Evolutionary conservation across 345 rosid genomes (phyloP).

Genomic region (Gossypium anomalum): DNA sequence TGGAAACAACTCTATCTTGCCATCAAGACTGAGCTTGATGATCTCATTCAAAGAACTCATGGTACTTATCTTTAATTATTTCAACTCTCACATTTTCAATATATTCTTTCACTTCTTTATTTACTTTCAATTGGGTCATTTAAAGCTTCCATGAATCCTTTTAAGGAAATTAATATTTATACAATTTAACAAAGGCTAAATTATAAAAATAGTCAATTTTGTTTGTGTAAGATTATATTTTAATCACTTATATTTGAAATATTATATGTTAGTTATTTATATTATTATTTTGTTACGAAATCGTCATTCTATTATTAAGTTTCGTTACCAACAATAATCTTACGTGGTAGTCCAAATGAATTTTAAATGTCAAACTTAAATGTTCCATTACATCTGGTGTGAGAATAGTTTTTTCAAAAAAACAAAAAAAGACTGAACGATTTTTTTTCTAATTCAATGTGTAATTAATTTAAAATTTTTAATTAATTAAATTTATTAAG

Average conservation of each 20-base stretch:
- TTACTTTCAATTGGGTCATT: background rate
- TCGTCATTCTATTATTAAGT: fast-evolving
- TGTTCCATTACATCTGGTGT: too few species aligned
- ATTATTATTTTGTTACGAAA: fast-evolving
- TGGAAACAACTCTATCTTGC: slow-evolving; percentile 85
- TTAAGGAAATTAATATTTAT: too few species aligned
- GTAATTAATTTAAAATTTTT: too few species aligned
- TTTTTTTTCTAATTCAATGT: too few species aligned
- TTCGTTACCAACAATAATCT: fast-evolving
- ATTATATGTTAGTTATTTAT: fast-evolving
- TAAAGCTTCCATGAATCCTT: too few species aligned
- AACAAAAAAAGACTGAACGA: too few species aligned
- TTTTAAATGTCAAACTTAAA: too few species aligned
- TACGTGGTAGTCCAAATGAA: fast-evolving
- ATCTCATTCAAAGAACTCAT: slow-evolving; percentile 62
- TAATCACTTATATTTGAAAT: too few species aligned
- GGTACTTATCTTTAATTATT: slow-evolving; percentile 17
- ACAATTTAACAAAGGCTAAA: too few species aligned
- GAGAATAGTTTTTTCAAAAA: too few species aligned
- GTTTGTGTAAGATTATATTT: fast-evolving
- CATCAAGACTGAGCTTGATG: slow-evolving; percentile 79
- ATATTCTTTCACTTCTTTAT: background rate
- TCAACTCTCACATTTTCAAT: background rate
- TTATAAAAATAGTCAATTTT: too few species aligned
- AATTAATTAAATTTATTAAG: too few species aligned